These are phyloP conservation scores for Zygoascus biomembranicola DNA, from an alignment of 805 yeast genomes.

Conservation along the genomic window DNA sequence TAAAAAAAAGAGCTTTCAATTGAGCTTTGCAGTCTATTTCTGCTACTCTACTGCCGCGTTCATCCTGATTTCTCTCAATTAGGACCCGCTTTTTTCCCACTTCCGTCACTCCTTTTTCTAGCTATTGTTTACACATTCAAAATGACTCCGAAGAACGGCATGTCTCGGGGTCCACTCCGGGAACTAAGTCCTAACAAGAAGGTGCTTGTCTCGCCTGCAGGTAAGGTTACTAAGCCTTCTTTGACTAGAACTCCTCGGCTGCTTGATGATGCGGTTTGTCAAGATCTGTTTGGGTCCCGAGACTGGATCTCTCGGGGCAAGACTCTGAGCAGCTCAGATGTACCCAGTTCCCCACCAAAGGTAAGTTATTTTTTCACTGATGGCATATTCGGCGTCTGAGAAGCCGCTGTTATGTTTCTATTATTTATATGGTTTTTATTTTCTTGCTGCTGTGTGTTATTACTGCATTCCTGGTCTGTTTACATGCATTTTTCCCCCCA, in stretches of 20 bases:
- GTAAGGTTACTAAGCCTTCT: not conserved
- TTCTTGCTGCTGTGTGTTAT: not conserved
- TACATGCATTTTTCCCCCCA: no score
- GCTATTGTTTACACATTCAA: not conserved
- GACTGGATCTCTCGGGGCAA: not conserved
- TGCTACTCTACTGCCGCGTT: no score
- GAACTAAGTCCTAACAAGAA: constrained; percentile 5
- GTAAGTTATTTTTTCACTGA: not conserved
- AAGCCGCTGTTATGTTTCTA: no score
- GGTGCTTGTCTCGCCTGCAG: not conserved
- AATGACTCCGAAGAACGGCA: not conserved
- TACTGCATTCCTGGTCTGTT: no score
- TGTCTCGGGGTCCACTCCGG: constrained; percentile 3
- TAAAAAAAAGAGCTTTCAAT: not conserved
- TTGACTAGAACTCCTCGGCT: not conserved
- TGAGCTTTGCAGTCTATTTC: no score
- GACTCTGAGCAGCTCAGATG: not conserved
- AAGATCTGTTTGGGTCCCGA: not conserved
- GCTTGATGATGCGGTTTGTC: not conserved
- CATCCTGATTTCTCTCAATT: no score
- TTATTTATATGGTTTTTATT: not conserved
- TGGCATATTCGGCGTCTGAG: no score
- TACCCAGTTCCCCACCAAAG: constrained; percentile 1
- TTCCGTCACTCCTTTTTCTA: not conserved
- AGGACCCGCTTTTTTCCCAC: not conserved